Evolutionary conservation across 768 basidiomycete species (phyloP), one percentile per base, ranked within the genome.

Genomic region (Macrolepiota albuminosa): DNA sequence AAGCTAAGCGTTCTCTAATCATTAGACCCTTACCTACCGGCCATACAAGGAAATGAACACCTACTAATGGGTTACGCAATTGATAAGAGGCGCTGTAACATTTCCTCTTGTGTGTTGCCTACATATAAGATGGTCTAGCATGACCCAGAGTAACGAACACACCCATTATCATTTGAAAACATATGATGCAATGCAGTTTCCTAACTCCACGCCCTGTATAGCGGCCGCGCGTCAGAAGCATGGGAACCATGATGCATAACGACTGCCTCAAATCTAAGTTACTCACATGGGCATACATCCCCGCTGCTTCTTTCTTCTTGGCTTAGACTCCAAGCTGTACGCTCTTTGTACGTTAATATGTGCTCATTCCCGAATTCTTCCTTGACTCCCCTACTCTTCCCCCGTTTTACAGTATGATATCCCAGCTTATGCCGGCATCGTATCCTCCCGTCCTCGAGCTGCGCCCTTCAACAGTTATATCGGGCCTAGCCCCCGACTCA

Each of bases 401-500:
- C 46, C 56, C 56, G 43, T 47, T 52, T 56, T 33, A 43, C 48
- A 64, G 49, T 49, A 66, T 64, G 56, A 58, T 63, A 47, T 65
- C 64, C 24, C 64, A 65, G 51, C 48, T 63, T 40, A 13, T 64
- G 52, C 60, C 62, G 39, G 24, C 54, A 37, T 54, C 65, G 39
- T 54, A 47, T 48, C 55, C 58, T 43, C 60, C 63, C 45, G 47
- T 46, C 54, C 63, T 60, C 34, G 56, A 62, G 57, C 36, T 62
- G 54, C 56, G 39, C 29, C 57, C 61, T 43, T 52, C 48, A 26
- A 56, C 48, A 51, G 39, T 56, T 0, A 61, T 64, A 50, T 59
- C 64, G 26, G 66, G 68, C 13, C 64, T 66, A 6, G 39, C 61
- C 8, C 62, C 63, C 26, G 54, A 61, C 48, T 69, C 73, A 40